Base-by-base conservation (phyloP, 169 alveolate genomes). In the Neospora caninum region DNA sequence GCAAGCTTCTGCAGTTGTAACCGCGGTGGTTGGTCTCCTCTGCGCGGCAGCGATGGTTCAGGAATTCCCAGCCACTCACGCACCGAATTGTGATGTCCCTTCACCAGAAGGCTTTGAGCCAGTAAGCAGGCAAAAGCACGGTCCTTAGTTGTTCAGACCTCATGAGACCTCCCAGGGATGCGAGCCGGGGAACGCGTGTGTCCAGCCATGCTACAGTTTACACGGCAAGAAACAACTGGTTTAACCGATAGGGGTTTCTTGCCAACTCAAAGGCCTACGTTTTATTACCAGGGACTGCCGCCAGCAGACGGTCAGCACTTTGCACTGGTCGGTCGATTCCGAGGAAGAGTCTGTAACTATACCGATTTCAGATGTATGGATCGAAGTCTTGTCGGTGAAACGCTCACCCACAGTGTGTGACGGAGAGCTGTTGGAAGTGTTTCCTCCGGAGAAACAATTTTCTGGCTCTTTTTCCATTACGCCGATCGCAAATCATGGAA, bases 121-220 rank as follows among this genome's bases (percentile, higher is more conserved):
- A 45, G 54, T 39, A 83, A 83, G 89, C 41, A 69, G 82, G n/a
- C 86, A 42, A 36, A 73, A 42, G 20, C 36, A 34, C 67, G 39
- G 31, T 42, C 38, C n/a, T 10, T 36, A 22, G 38, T 38, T 86
- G 0, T 49, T 31, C 78, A 9, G 34, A 6, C 13, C 49, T 80
- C 42, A 20, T 70, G 31, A 36, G 78, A 36, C 0, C 22, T 69
- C 41, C 69, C 91, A 91, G 94, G 89, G 91, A 36, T 91, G 94
- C 45, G 91, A 42, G 41, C 86, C 91, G 27, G 87, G 53, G 13
- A 91, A 91, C 58, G 69, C 80, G 70, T 91, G 94, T 31, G 84
- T 91, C 36, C 69, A 91, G 67, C 94, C 94, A 13, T 91, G 94
- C 58, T 54, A 58, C 84, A 31, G 78, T 91, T 91, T 42, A 54